phyloP scores from a whole-genome alignment of 1,284 basidiomycete species.

The Ganoderma sinense region DNA sequence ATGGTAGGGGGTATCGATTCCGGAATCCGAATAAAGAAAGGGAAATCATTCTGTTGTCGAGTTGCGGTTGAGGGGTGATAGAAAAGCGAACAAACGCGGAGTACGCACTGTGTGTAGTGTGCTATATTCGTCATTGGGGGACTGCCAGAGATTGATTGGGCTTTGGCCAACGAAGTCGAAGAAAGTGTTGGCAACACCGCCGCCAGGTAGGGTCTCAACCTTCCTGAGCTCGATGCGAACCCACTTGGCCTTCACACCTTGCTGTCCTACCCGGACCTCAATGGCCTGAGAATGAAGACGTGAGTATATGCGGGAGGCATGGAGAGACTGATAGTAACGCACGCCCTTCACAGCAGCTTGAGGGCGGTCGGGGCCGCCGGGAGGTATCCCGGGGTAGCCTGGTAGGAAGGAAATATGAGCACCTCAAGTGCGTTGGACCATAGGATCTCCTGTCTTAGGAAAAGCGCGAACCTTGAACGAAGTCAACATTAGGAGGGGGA shows the following conservation, averaged over 20 bases:
- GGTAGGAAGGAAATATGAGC: conserved; percentile 18
- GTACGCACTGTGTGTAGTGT: conserved; percentile 68
- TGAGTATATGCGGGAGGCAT: neutral
- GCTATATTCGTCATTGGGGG: conserved; percentile 72
- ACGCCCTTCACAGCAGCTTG: conserved; percentile 85
- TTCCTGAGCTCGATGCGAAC: conserved; percentile 88
- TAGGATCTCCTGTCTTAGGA: conserved; percentile 5
- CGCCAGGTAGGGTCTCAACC: conserved; percentile 82
- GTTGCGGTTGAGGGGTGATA: conserved; percentile 1
- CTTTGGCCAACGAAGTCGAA: conserved; percentile 77
- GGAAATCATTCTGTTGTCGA: conserved; percentile 66
- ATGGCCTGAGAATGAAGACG: conserved; percentile 61
- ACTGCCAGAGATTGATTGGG: conserved; percentile 74
- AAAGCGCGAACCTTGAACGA: conserved; percentile 69
- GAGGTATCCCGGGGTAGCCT: conserved; percentile 87
- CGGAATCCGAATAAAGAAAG: conserved; percentile 86
- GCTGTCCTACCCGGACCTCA: conserved; percentile 76
- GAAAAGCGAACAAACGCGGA: neutral
- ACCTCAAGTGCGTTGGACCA: conserved; percentile 15
- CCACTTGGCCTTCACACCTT: conserved; percentile 90
- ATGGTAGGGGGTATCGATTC: conserved; percentile 86
- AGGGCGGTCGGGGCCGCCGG: conserved; percentile 70
- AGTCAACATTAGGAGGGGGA: conserved; percentile 84
- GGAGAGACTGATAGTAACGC: conserved; percentile 42
- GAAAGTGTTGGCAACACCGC: conserved; percentile 72